phyloP scores from a whole-genome alignment of 2,329 filamentous ascomycete species.

The Fusarium sp. region DNA sequence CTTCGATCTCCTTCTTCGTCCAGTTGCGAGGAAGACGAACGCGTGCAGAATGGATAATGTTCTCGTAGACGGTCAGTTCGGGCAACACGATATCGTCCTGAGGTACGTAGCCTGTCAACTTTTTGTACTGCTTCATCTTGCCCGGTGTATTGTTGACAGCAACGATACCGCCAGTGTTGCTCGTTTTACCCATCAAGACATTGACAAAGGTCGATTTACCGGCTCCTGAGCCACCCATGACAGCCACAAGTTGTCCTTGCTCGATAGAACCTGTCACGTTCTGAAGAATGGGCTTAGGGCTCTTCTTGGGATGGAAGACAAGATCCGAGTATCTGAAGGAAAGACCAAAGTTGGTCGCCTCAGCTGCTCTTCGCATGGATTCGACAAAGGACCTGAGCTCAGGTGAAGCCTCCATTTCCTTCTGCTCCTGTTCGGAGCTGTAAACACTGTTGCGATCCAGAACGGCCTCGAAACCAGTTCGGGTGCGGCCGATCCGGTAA shows the following conservation, averaged over 20 bases:
- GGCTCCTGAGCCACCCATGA: slow-evolving; percentile 74
- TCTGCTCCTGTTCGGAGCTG: slow-evolving; percentile 43
- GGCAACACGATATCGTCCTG: slow-evolving; percentile 74
- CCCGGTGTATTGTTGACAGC: slow-evolving; percentile 67
- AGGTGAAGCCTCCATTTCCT: slow-evolving; percentile 39
- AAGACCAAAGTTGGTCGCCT: slow-evolving; percentile 66
- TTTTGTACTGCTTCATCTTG: slow-evolving; percentile 68
- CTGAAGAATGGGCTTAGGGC: slow-evolving; percentile 63
- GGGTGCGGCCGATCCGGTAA: slow-evolving; percentile 38
- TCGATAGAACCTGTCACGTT: slow-evolving; percentile 70
- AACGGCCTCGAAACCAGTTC: slow-evolving; percentile 57
- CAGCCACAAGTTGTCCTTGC: slow-evolving; percentile 67
- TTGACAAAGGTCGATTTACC: slow-evolving; percentile 74
- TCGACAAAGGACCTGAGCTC: slow-evolving; percentile 66
- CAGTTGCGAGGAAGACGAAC: slow-evolving; percentile 68
- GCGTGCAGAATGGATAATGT: slow-evolving; percentile 72
- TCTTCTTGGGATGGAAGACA: slow-evolving; percentile 63
- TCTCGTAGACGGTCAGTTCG: slow-evolving; percentile 73
- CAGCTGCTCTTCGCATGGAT: slow-evolving; percentile 67
- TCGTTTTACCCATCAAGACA: slow-evolving; percentile 72
- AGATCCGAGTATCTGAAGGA: slow-evolving; percentile 68
- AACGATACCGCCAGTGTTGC: slow-evolving; percentile 65
- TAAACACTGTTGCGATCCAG: slow-evolving; percentile 53
- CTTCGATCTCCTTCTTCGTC: slow-evolving; percentile 64
- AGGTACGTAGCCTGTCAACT: slow-evolving; percentile 74